Evolutionary conservation across 2,329 filamentous ascomycete species (phyloP), one percentile per base, ranked within the genome.

Genomic region (Chrysosporium keratinophilum): DNA sequence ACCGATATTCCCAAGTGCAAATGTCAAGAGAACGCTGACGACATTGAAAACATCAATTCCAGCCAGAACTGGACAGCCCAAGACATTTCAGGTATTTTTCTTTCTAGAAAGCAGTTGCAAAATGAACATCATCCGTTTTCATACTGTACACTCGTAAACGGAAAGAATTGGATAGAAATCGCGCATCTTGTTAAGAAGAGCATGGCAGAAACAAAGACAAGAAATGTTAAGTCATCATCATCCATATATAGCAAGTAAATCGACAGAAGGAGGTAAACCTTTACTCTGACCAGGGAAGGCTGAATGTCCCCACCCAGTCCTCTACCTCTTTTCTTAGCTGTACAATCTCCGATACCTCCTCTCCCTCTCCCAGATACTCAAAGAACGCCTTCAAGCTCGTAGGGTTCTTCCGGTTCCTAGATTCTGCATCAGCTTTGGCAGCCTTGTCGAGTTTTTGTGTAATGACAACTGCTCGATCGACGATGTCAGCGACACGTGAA

Each of bases 381-480:
- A 89, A 87, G 83, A 97, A 97, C 75, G 96, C 93, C 83, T 97
- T 97, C 70, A 95, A 85, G 79, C 91, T 96, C 80, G 95, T 95
- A 62, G 88, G 88, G 74, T 93, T 88, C 83, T 96, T 96, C 67
- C 88, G 89, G 31, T 96, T 82, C 59, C 79, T 78, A 56, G 72
- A 78, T 76, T 97, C 88, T 58, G 95, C 80, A 67, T 91, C 85
- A 78, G 90, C 84, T 44, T 63, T 66, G 34, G 70, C 70, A 12
- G 63, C 62, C 62, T 90, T 88, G 78, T 87, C 87, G 35, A 95
- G 74, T 56, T 85, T 80, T 61, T 84, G 78, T 1, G 88, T 84
- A 62, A 95, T 88, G 31, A 80, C 81, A 45, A 95, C 88, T 7
- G 86, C 85, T 46, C 87, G 82, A 71, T 91, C 87, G 51, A 95